Evolutionary conservation across 2,329 filamentous ascomycete genomes (phyloP).

Genomic region (Fusarium staphyleae): DNA sequence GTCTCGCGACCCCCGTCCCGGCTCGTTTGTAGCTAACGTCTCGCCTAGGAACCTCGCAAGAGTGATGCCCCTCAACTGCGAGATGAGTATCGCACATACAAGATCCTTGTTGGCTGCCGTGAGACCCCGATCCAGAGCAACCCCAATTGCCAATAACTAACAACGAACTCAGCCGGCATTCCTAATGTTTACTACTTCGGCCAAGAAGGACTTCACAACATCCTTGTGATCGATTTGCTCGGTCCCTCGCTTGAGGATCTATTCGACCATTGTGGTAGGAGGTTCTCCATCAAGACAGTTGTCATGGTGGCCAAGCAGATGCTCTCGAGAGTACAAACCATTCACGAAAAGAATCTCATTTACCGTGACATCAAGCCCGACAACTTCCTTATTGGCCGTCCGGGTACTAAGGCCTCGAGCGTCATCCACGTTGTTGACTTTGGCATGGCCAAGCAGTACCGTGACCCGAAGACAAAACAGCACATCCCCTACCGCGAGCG

Average conservation of each 20-base stretch:
- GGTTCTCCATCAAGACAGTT: constrained; percentile 96
- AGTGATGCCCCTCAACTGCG: constrained; percentile 97
- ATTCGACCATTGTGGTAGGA: constrained; percentile 95
- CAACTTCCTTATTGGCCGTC: constrained; percentile 96
- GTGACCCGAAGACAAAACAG: constrained; percentile 98
- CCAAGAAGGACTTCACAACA: constrained; percentile 98
- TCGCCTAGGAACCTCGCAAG: constrained; percentile 88
- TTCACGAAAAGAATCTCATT: constrained; percentile 99
- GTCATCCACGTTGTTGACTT: constrained; percentile 99
- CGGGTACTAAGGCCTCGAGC: constrained; percentile 91
- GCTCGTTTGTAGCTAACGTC: constrained; percentile 8
- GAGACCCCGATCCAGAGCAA: constrained; percentile 53
- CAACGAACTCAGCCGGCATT: constrained; percentile 75
- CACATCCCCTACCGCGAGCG: constrained; percentile 97
- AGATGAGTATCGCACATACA: constrained; percentile 99
- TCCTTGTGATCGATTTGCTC: constrained; percentile 95
- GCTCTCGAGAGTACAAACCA: constrained; percentile 90
- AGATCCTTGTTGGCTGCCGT: constrained; percentile 99
- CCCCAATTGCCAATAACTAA: constrained; percentile 46
- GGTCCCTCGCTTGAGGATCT: constrained; percentile 95
- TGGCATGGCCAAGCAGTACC: constrained; percentile 99
- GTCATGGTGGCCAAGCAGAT: constrained; percentile 99
- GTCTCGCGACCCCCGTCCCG: constrained; percentile 41
- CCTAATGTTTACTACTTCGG: constrained; percentile 99
- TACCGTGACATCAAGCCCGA: constrained; percentile 99